A percentile compares a stretch with the other conserved stretches of the same genome.
Conservation (phyloP, 202 grass and related monocot species). For the Sporobolus alterniflorus region DNA sequence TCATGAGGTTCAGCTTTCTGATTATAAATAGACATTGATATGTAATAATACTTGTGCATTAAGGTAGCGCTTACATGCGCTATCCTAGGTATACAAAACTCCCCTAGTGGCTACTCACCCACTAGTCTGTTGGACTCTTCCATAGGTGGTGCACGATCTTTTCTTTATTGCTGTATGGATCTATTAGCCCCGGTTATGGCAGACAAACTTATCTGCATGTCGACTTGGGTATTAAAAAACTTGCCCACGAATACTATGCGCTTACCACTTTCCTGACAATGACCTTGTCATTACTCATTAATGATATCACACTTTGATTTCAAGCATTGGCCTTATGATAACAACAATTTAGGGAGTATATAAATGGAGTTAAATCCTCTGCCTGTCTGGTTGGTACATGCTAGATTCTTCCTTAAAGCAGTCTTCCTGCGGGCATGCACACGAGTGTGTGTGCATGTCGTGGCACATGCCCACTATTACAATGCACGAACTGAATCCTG, state of each 20-base stretch:
- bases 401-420: slow-evolving; percentile 57
- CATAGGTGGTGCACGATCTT: slow-evolving; percentile 40
- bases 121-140: slow-evolving; percentile 30
- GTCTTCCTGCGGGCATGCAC: slow-evolving; percentile 45
- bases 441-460: slow-evolving; percentile 55
- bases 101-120: slow-evolving; percentile 30
- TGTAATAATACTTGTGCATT: slow-evolving; percentile 24
- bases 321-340: slow-evolving; percentile 26
- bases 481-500: slow-evolving; percentile 47
- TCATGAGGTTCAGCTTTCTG: slow-evolving; percentile 33
- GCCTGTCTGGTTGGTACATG: slow-evolving; percentile 42
- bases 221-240: slow-evolving; percentile 34
- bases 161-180: slow-evolving; percentile 30
- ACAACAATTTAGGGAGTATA: slow-evolving; percentile 36
- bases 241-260: slow-evolving; percentile 38
- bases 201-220: slow-evolving; percentile 56
- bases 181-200: slow-evolving; percentile 42
- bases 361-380: slow-evolving; percentile 43
- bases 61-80: slow-evolving; percentile 49
- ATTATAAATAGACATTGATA: slow-evolving; percentile 36
- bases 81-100: slow-evolving; percentile 45
- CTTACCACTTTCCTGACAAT: slow-evolving; percentile 27
- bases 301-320: slow-evolving; percentile 33
- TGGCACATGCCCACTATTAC: slow-evolving; percentile 44
- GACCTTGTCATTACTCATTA: slow-evolving; percentile 49